Base-by-base conservation (phyloP, 306 rosid species). In the Vigna angularis region DNA sequence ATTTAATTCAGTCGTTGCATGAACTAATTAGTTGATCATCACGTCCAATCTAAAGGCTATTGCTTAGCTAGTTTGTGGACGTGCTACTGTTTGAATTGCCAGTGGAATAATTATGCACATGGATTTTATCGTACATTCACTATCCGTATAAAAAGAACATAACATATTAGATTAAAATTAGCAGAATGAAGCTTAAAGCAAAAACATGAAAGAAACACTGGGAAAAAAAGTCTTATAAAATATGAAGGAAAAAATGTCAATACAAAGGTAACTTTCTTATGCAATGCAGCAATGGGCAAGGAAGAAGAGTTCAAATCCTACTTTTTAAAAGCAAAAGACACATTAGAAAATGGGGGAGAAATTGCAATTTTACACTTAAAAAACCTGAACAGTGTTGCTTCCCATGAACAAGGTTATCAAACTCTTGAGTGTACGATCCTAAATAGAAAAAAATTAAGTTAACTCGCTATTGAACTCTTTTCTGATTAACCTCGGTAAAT, bases 11-110 rank as follows among this genome's bases (percentile, higher is more conserved):
- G 47, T 10, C 14, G 68, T 51, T 69, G 5, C 67, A 69, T 50
- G 47, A 81, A 24, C 45, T 69, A 28, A 75, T 3, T 12, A 75
- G 32, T 32, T 51, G 71, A 67, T 61, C 75, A 26, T 75, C 82
- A 73, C 20, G 17, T 16, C 34, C 47, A 57, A 70, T 49, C 48
- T 62, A 61, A 49, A 75, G 18, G 59, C n/a, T 69, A 74, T 38
- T 69, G 40, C 16, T 74, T 47, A 61, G 20, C 40, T 69, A 69
- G 66, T 77, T 66, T 22, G 52, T 17, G 73, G 14, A 40, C 9
- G 59, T 57, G 66, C 45, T 48, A 38, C 79, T 13, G 77, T 73
- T 38, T 53, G 55, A 70, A 70, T 56, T 73, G 62, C 63, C 38
- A 70, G 9, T 3, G 15, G 74, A 64, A 74, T 48, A 74, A 69